Evolutionary conservation across 176 grass and related monocot species (phyloP).

Genomic region (Cenchrus americanus): DNA sequence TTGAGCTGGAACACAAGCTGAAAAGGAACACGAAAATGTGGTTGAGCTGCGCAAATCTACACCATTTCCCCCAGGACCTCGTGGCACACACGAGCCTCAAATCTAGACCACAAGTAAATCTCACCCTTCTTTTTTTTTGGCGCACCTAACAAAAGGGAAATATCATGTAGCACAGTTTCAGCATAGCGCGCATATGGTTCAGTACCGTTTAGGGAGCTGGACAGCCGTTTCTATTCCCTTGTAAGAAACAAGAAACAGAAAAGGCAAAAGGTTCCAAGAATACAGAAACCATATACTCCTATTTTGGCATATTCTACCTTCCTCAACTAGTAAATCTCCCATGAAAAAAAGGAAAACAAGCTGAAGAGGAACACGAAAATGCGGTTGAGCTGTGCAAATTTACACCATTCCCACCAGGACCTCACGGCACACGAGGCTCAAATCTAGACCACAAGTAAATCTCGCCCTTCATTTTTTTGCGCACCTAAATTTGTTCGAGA

Average conservation of each 20-base stretch:
- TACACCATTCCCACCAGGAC: not conserved
- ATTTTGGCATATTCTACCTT: not conserved
- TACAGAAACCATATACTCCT: not conserved
- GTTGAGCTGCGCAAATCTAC: constrained; percentile 24
- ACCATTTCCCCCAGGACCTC: not conserved
- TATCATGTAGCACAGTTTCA: not conserved
- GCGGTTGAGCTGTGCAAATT: constrained; percentile 18
- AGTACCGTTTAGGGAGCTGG: not conserved
- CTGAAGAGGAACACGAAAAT: not conserved
- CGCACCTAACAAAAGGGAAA: not conserved
- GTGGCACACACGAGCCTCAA: not conserved
- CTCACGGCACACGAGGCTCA: not conserved
- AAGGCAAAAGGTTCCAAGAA: not conserved
- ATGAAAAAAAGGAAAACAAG: not conserved
- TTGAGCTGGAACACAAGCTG: not conserved
- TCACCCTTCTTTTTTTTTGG: no score
- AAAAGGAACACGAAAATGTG: not conserved
- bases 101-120: not conserved
- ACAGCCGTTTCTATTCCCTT: not conserved
- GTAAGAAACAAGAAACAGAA: not conserved
- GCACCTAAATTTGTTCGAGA: constrained; percentile 5
- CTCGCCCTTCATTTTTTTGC: no score
- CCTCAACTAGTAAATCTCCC: not conserved
- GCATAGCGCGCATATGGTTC: not conserved
- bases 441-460: not conserved